phyloP scores from a whole-genome alignment of 2,329 filamentous ascomycete genomes.

The Arthrobotrys iridis region DNA sequence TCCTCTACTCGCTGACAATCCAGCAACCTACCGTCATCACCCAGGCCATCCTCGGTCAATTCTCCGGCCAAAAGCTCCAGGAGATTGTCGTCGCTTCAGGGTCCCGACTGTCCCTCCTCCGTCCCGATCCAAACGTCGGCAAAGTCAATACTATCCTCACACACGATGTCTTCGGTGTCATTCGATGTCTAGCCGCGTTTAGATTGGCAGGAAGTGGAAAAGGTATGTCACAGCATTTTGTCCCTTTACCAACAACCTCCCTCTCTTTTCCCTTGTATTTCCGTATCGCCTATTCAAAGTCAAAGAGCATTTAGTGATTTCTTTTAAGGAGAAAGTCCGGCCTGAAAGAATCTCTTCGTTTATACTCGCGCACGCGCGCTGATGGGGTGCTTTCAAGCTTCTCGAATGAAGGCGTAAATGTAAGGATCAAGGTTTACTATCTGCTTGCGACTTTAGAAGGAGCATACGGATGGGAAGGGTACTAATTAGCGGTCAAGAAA shows the following conservation, averaged over 20 bases:
- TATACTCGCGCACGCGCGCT: constrained; percentile 19
- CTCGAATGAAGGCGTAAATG: constrained; percentile 49
- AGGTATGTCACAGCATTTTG: constrained; percentile 73
- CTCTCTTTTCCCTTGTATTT: constrained; percentile 22
- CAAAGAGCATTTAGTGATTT: constrained; percentile 70
- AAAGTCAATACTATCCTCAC: constrained; percentile 87
- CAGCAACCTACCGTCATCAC: constrained; percentile 89
- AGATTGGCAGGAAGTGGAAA: constrained; percentile 92
- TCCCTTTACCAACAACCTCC: not conserved
- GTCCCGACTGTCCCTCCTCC: constrained; percentile 85
- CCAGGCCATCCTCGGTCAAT: constrained; percentile 92
- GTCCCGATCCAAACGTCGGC: constrained; percentile 83
- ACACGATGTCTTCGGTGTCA: constrained; percentile 96
- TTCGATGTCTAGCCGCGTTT: constrained; percentile 86
- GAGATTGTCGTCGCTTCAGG: constrained; percentile 95
- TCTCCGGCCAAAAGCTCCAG: constrained; percentile 95
- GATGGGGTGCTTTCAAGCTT: constrained; percentile 13
- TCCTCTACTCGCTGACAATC: constrained; percentile 96
- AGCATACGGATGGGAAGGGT: not conserved
- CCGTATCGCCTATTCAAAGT: constrained; percentile 65
- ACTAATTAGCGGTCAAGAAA: constrained; percentile 43
- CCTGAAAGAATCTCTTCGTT: constrained; percentile 62
- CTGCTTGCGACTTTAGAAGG: constrained; percentile 21
- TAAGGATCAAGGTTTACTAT: constrained; percentile 29
- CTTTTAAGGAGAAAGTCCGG: constrained; percentile 69